These are phyloP conservation scores for Penicillium canescens DNA, from an alignment of 495 filamentous ascomycete species.

Conservation along the genomic window DNA sequence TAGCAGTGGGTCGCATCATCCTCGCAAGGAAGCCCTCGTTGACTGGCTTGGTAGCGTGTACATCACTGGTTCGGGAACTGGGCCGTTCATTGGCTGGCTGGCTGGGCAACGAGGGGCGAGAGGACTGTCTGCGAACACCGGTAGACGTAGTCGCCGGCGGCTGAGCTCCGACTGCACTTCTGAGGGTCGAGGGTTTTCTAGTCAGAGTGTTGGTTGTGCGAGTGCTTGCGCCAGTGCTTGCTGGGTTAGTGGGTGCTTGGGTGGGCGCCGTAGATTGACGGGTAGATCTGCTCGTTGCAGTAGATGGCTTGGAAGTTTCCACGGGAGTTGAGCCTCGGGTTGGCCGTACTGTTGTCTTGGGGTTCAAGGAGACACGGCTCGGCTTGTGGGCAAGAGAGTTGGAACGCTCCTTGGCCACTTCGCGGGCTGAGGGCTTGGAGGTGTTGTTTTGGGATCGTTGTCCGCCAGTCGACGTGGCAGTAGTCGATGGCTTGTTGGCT, in stretches of 20 bases:
- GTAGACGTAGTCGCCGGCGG: slow-evolving; percentile 25
- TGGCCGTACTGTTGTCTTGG: slow-evolving; percentile 29
- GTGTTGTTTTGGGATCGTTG: slow-evolving; percentile 17
- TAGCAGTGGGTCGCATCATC: slow-evolving; percentile 90
- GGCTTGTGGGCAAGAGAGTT: slow-evolving; percentile 31
- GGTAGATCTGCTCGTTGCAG: slow-evolving; percentile 55
- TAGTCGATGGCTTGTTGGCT: slow-evolving; percentile 23
- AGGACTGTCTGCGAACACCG: slow-evolving; percentile 35
- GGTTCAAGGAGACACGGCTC: slow-evolving; percentile 34
- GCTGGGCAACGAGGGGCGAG: slow-evolving; percentile 40
- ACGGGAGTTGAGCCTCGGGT: slow-evolving; percentile 34
- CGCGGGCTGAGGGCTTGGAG: slow-evolving; percentile 20
- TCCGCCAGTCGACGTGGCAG: slow-evolving; percentile 21
- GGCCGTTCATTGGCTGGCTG: slow-evolving; percentile 39
- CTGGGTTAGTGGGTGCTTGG: slow-evolving; percentile 57
- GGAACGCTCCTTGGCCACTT: slow-evolving; percentile 31
- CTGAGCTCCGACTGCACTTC: slow-evolving; percentile 20
- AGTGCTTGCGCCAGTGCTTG: slow-evolving; percentile 42
- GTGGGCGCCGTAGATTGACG: slow-evolving; percentile 66
- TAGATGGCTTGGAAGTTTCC: slow-evolving; percentile 28
- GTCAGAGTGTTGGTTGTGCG: slow-evolving; percentile 41
- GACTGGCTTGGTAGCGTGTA: slow-evolving; percentile 42
- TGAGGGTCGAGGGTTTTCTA: slow-evolving; percentile 47
- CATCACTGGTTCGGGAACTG: slow-evolving; percentile 42
- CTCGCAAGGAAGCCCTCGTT: slow-evolving; percentile 81